Conservation (phyloP, 352 stramenopile genomes). For the Aphanomyces euteiches region DNA sequence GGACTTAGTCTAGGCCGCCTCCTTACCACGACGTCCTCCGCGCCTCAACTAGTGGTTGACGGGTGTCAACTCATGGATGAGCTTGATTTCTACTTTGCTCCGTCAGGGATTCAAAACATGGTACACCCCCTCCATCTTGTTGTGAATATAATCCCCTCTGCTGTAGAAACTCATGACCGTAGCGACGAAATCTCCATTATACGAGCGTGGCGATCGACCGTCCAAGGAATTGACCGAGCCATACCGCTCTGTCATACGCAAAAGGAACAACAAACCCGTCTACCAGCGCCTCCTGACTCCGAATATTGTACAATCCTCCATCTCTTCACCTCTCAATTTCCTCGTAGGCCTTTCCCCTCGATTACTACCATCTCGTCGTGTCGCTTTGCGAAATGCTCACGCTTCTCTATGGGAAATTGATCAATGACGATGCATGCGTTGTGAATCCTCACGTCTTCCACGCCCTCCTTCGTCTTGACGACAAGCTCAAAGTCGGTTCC, state of each 20-base stretch:
- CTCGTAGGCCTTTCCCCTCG: conserved; percentile 64
- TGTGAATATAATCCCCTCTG: neutral
- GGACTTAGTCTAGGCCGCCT: conserved; percentile 63
- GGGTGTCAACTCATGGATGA: conserved; percentile 81
- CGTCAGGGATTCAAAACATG: conserved; percentile 72
- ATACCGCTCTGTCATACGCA: conserved; percentile 64
- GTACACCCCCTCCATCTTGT: conserved; percentile 33
- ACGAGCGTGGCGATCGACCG: conserved; percentile 46
- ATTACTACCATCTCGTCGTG: conserved; percentile 77
- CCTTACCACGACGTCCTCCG: conserved; percentile 45
- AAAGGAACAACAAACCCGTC: conserved; percentile 79
- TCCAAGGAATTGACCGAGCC: conserved; percentile 53
- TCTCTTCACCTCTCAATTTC: conserved; percentile 1
- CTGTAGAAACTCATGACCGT: conserved; percentile 75
- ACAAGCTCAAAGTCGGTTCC: conserved; percentile 64
- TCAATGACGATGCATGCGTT: conserved; percentile 62
- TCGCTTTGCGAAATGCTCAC: conserved; percentile 78
- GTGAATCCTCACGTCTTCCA: conserved; percentile 74
- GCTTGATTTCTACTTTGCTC: conserved; percentile 81
- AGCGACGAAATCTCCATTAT: conserved; percentile 59
- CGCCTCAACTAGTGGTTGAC: conserved; percentile 61
- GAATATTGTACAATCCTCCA: conserved; percentile 50
- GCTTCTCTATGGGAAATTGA: conserved; percentile 77
- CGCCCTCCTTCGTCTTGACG: conserved; percentile 71
- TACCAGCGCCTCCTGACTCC: conserved; percentile 68